Conservation (phyloP, 352 stramenopile species). For the Globisporangium middletonii region DNA sequence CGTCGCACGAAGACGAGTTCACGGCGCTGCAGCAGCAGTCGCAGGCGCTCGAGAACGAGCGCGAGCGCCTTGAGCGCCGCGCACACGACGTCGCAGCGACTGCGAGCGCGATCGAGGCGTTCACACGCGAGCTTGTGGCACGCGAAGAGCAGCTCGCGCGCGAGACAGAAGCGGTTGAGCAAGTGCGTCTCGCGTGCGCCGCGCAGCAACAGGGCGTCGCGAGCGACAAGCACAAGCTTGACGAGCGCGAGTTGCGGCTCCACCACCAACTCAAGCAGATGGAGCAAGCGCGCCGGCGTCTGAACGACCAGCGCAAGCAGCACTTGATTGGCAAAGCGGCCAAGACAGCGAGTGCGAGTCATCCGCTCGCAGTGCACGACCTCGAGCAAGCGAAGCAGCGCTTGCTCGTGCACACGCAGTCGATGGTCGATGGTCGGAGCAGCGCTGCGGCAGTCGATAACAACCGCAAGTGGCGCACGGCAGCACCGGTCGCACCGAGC, state of each 20-base stretch:
- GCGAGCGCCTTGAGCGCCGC: slow-evolving; percentile 12
- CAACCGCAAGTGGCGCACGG: slow-evolving; percentile 10
- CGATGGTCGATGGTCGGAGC: slow-evolving; percentile 1
- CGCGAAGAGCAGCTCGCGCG: slow-evolving; percentile 9
- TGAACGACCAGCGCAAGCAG: slow-evolving; percentile 45
- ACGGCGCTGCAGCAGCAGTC: slow-evolving; percentile 24
- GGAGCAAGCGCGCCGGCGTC: slow-evolving; percentile 29
- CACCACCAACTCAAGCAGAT: slow-evolving; percentile 52
- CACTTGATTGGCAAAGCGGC: slow-evolving; percentile 15
- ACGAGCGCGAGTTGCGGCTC: slow-evolving; percentile 42
- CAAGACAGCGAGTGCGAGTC: neutral
- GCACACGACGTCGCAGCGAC: slow-evolving; percentile 19
- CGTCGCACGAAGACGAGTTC: slow-evolving; percentile 43
- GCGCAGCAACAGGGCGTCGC: slow-evolving; percentile 25
- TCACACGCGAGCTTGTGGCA: slow-evolving; percentile 15
- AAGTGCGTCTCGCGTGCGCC: slow-evolving; percentile 12
- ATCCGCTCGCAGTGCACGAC: slow-evolving; percentile 7
- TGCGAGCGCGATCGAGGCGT: slow-evolving; percentile 14
- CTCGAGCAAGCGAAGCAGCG: slow-evolving; percentile 13
- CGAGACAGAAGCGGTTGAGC: slow-evolving; percentile 1
- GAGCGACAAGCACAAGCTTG: slow-evolving; percentile 36
- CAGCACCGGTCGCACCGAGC: neutral
- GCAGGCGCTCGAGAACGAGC: slow-evolving; percentile 26
- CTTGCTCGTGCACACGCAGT: slow-evolving; percentile 8
- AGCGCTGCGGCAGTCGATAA: slow-evolving; percentile 4